Base-by-base conservation (phyloP, 805 yeast species). In the Naumovozyma baii region DNA sequence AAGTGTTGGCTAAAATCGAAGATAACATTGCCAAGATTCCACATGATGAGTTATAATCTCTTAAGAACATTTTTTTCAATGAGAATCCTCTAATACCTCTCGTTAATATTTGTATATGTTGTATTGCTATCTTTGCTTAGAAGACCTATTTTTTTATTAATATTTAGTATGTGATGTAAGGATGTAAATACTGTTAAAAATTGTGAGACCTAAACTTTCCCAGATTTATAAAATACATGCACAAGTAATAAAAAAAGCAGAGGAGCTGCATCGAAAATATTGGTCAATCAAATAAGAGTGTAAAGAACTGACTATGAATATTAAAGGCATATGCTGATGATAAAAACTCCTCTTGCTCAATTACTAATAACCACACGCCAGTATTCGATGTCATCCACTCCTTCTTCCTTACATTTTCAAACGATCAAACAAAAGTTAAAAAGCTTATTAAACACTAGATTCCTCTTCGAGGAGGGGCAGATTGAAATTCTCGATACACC, bases 401-500 rank as follows among this genome's bases (percentile, higher is more conserved):
- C 7, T 10, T 22, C 26, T 7, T 22, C 26, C 7, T 10, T 10
- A 22, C 26, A 22, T 22, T 22, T 22, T 22, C 9, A 22, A 22
- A 22, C 26, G 9, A 22, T 22, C 26, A 22, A 22, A 22, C 26
- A 22, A 22, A 22, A 22, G 26, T 22, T 22, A 10, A 22, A 17
- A 13, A 5, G 14, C 18, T 39, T 36, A 18, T 28, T 54, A 20
- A 42, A 42, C 10, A 50, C 63, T 7, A 66, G 85, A 31, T 86
- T 85, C 53, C 72, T 71, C 39, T 55, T 85, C 25, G 60, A 64
- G 5, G 61, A 64, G 16, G 75, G 69, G 31, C 76, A 81, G 43
- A 72, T 87, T 31, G 73, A 72, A 33, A 72, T 88, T 14, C 47
- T 88, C 25, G 64, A 66, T 17, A 69, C 70, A 39, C 98, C 98